Base-by-base conservation (phyloP, 1,139 yeast species). In the Taphrina flavorubra region DNA sequence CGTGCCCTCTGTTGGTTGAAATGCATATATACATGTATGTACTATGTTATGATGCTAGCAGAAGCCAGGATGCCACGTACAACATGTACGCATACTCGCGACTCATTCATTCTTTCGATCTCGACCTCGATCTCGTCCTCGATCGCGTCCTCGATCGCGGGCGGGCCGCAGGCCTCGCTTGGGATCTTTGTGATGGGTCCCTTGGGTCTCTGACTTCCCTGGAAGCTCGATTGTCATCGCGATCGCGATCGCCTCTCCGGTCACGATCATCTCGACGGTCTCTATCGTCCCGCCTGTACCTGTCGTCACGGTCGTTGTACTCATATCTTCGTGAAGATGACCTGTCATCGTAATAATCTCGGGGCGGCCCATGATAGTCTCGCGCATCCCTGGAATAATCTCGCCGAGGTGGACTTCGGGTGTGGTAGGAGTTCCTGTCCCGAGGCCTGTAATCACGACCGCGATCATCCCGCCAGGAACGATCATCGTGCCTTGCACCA, bases 381-480 rank as follows among this genome's bases (percentile, higher is more conserved):
- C 46, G 8, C 18, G 44, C 51, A 46, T 44, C 55, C n/a, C 55
- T 37, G 6, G 49, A 34, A 11, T 42, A 44, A n/a, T 56, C 51
- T 14, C 42, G 44, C 10, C 47, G 47, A n/a, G 60, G 25, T 2
- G 44, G 31, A 20, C 42, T 40, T 40, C 60, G 14, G 20, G 2
- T 37, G 25, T 31, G 39, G 42, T 34, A 53, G 10, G 58, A 34
- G 18, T 16, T 16, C 36, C 60, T 56, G 5, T 56, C 60, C 8
- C 60, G 60, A 39, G 60, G 18, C 16, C 36, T 16, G 49, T 40
- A 20, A 39, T 20, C 42, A 39, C 60, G 60, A 56, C 36, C 20
- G 18, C 60, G 60, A 39, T 56, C 60, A 13, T 56, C 49, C 16
- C 60, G 60, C 46, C 60, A 37, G 20, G 60, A 40, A 10, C 60